A percentile compares a stretch with the other conserved stretches of the same genome.
phyloP scores from a whole-genome alignment of 805 yeast genomes.

The Teunomyces atbi region DNA sequence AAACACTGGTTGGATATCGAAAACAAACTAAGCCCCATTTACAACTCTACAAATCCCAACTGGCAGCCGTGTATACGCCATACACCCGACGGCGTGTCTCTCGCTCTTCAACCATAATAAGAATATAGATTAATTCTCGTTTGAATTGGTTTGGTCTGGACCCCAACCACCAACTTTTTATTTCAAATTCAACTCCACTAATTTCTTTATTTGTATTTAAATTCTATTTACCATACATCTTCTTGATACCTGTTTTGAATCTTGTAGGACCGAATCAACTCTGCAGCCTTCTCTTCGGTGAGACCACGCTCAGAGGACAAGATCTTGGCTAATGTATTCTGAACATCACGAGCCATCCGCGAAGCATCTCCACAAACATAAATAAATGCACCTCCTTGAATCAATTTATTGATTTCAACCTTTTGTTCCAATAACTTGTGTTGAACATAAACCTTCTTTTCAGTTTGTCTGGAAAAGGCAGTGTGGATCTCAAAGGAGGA shows the following conservation, averaged over 20 bases:
- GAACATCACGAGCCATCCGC: slow-evolving; percentile 94
- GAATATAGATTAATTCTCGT: not conserved
- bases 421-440: slow-evolving; percentile 60
- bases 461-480: slow-evolving; percentile 79
- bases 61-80: slow-evolving; percentile 30
- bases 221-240: slow-evolving; percentile 80
- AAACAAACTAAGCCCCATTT: slow-evolving; percentile 28
- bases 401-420: slow-evolving; percentile 52
- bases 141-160: not conserved
- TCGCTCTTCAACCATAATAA: not conserved
- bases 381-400: slow-evolving; percentile 72
- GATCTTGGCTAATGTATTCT: slow-evolving; percentile 61
- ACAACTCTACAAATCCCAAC: slow-evolving; percentile 27
- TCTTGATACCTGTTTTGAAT: slow-evolving; percentile 90
- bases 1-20: slow-evolving; percentile 48
- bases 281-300: slow-evolving; percentile 66
- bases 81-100: not conserved
- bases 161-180: not conserved
- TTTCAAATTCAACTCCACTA: not conserved
- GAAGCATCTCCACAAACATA: slow-evolving; percentile 98
- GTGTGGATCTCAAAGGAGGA: slow-evolving; percentile 67
- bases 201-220: not conserved
- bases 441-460: slow-evolving; percentile 77
- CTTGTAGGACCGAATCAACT: slow-evolving; percentile 72
- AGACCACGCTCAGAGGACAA: slow-evolving; percentile 63